These are phyloP conservation scores for Furcasterigmium furcatum DNA, from an alignment of 2,329 filamentous ascomycete species.

Conservation along the genomic window DNA sequence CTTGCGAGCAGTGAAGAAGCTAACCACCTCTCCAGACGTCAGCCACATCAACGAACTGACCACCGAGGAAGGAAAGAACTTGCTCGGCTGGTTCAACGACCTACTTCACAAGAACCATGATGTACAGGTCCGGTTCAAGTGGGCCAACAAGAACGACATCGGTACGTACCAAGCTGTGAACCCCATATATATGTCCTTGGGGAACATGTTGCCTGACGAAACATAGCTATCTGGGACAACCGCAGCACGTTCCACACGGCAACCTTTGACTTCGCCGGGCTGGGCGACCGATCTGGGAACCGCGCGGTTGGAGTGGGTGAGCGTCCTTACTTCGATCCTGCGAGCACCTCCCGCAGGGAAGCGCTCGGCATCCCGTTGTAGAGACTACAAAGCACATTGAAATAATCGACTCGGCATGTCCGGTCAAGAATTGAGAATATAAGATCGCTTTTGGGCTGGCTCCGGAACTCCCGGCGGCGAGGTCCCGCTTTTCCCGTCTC, in stretches of 20 bases:
- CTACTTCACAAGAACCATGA: conserved; percentile 54
- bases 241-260: conserved; percentile 52
- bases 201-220: too few relatives aligned
- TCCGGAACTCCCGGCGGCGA: too few relatives aligned
- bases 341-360: conserved; percentile 23
- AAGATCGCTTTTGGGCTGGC: too few relatives aligned
- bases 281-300: conserved; percentile 44
- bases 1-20: too few relatives aligned
- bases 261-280: conserved; percentile 42
- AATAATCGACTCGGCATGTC: too few relatives aligned
- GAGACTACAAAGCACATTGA: too few relatives aligned
- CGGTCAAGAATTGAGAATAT: too few relatives aligned
- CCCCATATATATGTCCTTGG: too few relatives aligned
- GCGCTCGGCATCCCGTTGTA: too few relatives aligned
- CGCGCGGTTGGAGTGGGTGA: conserved; percentile 51
- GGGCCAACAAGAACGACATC: conserved; percentile 41
- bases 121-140: conserved; percentile 45
- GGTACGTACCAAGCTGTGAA: too few relatives aligned
- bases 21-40: too few relatives aligned
- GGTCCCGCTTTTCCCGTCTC: too few relatives aligned
- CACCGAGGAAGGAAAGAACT: conserved; percentile 39
- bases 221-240: conserved; percentile 61
- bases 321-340: conserved; percentile 48
- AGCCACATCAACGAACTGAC: conserved; percentile 49
- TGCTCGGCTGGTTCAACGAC: conserved; percentile 49